Percentiles rank a stretch among this genome's conserved stretches.
phyloP scores from a whole-genome alignment of 257 asterid species.

The Solanum appendiculatum region DNA sequence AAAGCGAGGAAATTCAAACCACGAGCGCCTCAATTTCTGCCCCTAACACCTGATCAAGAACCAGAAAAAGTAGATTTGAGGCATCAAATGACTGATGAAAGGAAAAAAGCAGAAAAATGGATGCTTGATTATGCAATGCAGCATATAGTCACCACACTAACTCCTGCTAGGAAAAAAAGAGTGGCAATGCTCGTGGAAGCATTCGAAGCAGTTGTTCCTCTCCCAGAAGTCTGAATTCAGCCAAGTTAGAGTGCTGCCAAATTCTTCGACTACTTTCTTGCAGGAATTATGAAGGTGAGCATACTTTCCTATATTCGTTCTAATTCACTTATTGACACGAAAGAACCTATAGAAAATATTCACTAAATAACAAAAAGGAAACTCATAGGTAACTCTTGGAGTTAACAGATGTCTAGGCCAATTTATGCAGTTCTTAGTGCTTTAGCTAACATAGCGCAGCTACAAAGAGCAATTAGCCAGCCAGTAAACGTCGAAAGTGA shows the following conservation, averaged over 20 bases:
- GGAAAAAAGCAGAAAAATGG: constrained; percentile 94
- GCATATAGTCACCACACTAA: constrained; percentile 62
- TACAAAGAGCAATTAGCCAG: not conserved
- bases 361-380: not conserved
- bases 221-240: constrained; percentile 49
- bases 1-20: constrained; percentile 36
- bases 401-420: not conserved
- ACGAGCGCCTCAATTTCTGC: constrained; percentile 11
- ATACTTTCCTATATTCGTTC: not conserved
- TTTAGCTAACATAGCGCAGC: not conserved
- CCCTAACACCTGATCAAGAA: constrained; percentile 14
- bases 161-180: constrained; percentile 76
- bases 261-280: not conserved
- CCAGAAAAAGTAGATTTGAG: constrained; percentile 58
- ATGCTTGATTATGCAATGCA: constrained; percentile 98
- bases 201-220: constrained; percentile 94
- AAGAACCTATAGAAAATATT: not conserved
- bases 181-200: constrained; percentile 98
- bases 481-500: not conserved
- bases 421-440: not conserved
- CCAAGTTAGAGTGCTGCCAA: not conserved
- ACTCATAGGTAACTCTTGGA: not conserved
- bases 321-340: not conserved
- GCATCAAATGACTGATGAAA: constrained; percentile 70
- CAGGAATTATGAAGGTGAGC: not conserved